A percentile compares a stretch with the other conserved stretches of the same genome.
phyloP scores from a whole-genome alignment of 2,329 filamentous ascomycete species.

The Verticillium dahliae region DNA sequence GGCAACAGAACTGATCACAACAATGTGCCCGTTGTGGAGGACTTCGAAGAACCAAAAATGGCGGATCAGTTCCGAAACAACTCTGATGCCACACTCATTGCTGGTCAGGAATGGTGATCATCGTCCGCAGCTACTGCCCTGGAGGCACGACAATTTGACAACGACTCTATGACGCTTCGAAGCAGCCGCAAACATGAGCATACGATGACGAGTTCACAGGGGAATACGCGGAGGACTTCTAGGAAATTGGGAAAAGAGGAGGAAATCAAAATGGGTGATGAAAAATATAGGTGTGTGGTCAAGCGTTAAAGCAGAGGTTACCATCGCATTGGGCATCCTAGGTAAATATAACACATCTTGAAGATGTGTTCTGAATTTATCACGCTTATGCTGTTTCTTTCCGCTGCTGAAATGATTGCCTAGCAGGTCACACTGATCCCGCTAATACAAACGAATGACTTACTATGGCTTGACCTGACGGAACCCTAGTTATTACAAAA shows the following conservation, averaged over 20 bases:
- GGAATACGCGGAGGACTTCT: background rate
- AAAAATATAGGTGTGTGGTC: background rate
- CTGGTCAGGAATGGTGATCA: background rate
- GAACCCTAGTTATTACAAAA: no score
- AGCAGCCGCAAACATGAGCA: background rate
- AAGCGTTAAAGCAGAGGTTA: background rate
- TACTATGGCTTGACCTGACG: no score
- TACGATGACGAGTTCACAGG: background rate
- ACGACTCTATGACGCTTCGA: background rate
- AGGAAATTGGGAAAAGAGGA: background rate
- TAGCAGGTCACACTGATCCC: no score
- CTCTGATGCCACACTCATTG: background rate
- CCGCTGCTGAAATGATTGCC: background rate
- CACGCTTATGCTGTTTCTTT: background rate
- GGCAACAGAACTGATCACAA: conserved; percentile 7
- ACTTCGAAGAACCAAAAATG: background rate
- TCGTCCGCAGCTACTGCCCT: background rate
- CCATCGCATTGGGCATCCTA: background rate
- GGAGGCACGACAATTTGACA: background rate
- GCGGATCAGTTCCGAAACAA: background rate
- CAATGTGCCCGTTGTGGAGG: background rate
- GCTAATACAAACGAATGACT: no score
- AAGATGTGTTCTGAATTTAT: background rate
- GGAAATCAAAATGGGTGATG: background rate
- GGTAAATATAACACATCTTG: background rate